These are phyloP conservation scores for Pharnaceum exiguum DNA, from an alignment of 148 eudicot genomes.

Conservation along the genomic window DNA sequence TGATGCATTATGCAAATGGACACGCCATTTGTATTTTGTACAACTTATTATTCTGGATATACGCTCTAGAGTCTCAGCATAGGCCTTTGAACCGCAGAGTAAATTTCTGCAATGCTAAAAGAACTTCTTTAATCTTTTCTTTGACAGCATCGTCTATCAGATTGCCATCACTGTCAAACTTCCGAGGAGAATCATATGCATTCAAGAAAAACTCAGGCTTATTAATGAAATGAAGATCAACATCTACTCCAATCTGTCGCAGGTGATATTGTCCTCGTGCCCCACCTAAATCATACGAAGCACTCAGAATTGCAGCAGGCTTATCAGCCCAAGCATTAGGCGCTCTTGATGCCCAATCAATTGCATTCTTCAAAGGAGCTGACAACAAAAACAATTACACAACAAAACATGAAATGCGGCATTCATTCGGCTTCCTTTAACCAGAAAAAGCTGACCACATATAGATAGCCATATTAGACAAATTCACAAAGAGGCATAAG, in stretches of 20 bases:
- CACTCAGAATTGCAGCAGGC: conserved; percentile 68
- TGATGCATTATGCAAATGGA: no score
- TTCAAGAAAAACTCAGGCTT: conserved; percentile 79
- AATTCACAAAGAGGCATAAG: no score
- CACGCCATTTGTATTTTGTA: no score
- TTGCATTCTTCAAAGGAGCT: conserved; percentile 81
- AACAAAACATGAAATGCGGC: not conserved
- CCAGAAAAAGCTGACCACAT: not conserved
- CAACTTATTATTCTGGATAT: no score
- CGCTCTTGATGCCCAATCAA: conserved; percentile 87
- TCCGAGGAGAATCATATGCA: conserved; percentile 52
- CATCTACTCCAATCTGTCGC: conserved; percentile 70
- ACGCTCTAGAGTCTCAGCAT: no score
- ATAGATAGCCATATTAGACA: not conserved
- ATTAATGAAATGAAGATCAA: conserved; percentile 83
- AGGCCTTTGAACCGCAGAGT: conserved; percentile 47
- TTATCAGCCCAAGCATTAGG: conserved; percentile 86
- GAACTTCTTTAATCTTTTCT: conserved; percentile 46
- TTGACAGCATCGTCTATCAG: conserved; percentile 52
- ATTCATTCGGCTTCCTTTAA: no score
- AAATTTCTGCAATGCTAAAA: conserved; percentile 51
- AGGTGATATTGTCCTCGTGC: conserved; percentile 72
- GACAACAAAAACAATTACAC: not conserved
- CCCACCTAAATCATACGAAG: conserved; percentile 70
- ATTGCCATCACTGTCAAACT: conserved; percentile 70